phyloP scores from a whole-genome alignment of 179 eudicot genomes.

The Spergularia azorica region DNA sequence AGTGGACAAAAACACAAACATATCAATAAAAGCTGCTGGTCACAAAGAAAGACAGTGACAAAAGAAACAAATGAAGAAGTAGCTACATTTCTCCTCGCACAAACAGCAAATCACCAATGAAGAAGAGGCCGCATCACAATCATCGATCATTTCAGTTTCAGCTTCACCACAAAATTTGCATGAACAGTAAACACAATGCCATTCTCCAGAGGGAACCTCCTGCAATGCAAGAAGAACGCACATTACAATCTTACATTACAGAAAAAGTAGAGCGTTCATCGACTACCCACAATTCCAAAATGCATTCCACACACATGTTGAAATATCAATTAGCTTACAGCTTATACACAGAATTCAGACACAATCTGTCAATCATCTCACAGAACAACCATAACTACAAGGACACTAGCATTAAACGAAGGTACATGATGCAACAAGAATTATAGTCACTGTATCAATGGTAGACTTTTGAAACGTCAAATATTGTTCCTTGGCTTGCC shows the following conservation, averaged over 20 bases:
- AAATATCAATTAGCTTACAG: background rate
- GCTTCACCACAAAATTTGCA: slow-evolving; percentile 82
- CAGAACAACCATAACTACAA: background rate
- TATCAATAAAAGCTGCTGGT: slow-evolving; percentile 19
- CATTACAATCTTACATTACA: background rate
- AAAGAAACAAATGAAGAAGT: background rate
- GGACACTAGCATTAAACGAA: background rate
- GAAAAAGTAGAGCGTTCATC: background rate
- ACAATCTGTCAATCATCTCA: background rate
- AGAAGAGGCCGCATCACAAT: slow-evolving; percentile 30
- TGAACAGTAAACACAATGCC: slow-evolving; percentile 82
- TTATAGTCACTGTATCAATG: background rate
- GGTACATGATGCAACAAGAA: background rate
- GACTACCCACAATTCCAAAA: background rate
- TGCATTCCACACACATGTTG: background rate
- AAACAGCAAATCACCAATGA: slow-evolving; percentile 58
- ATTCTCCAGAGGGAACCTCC: slow-evolving; percentile 90
- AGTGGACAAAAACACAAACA: slow-evolving; percentile 21
- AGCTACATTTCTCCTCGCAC: slow-evolving; percentile 85
- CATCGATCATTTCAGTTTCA: slow-evolving; percentile 34
- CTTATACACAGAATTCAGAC: background rate
- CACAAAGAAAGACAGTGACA: slow-evolving; percentile 1
- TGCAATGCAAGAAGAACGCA: slow-evolving; percentile 34
- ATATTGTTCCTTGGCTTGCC: background rate
- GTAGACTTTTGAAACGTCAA: background rate